A percentile compares a stretch with the other conserved stretches of the same genome.
phyloP scores from a whole-genome alignment of 306 rosid species.

The Albizia julibrissin region DNA sequence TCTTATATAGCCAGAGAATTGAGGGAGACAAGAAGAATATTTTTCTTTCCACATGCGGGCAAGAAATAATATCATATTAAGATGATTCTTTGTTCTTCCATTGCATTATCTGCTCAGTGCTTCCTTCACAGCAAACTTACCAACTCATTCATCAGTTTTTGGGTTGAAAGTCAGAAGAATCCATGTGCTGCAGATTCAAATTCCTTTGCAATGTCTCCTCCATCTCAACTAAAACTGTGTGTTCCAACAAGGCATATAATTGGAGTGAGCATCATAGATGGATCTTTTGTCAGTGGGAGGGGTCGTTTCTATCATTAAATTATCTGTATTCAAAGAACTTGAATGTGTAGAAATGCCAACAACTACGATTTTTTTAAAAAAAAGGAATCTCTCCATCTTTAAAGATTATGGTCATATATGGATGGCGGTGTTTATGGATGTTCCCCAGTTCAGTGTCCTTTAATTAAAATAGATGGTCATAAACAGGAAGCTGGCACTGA shows the following conservation, averaged over 20 bases:
- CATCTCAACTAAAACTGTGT: constrained; percentile 1
- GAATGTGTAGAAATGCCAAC: not conserved
- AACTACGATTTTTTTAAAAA: not conserved
- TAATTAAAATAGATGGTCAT: not conserved
- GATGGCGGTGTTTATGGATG: not conserved
- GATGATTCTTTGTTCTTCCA: no score
- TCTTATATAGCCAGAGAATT: constrained; percentile 32
- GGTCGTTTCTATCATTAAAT: not conserved
- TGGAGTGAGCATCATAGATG: not conserved
- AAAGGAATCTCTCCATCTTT: not conserved
- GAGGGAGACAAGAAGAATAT: constrained; percentile 31
- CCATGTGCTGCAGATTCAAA: not conserved
- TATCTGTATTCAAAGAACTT: not conserved
- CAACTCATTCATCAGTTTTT: not conserved
- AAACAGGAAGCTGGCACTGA: not conserved
- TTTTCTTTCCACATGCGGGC: not conserved
- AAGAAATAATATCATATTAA: no score
- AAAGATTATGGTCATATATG: not conserved
- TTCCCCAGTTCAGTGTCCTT: not conserved
- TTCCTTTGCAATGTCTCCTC: not conserved
- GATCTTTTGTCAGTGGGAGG: constrained; percentile 6
- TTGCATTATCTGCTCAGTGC: no score
- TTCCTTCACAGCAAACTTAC: not conserved
- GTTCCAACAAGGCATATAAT: not conserved
- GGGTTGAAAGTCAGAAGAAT: not conserved